A percentile compares a stretch with the other conserved stretches of the same genome.
Evolutionary conservation across 2,329 filamentous ascomycete species (phyloP).

Genomic region (Microdochium trichocladiopsis): DNA sequence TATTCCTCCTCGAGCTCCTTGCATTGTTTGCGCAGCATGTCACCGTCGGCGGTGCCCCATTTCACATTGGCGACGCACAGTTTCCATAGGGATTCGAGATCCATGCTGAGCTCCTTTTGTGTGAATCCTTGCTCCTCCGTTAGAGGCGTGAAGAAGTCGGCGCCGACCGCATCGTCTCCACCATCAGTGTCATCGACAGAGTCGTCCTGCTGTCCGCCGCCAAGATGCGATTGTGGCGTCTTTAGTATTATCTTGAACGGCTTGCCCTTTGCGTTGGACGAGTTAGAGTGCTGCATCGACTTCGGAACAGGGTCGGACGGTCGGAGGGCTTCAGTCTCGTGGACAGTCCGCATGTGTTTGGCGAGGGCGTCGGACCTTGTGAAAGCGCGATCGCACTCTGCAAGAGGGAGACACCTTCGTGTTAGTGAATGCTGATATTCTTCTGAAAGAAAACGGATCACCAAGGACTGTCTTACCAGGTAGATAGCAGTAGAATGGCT

Average conservation of each 20-base stretch:
- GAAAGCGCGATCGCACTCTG: constrained; percentile 96
- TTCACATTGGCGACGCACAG: constrained; percentile 65
- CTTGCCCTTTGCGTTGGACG: constrained; percentile 32
- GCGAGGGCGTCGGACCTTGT: constrained; percentile 92
- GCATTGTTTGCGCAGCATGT: constrained; percentile 57
- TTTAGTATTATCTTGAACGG: constrained; percentile 60
- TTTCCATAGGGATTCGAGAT: constrained; percentile 52
- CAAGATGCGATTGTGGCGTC: constrained; percentile 48
- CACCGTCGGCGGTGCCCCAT: constrained; percentile 64
- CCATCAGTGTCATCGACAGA: constrained; percentile 40
- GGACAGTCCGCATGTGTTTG: constrained; percentile 97
- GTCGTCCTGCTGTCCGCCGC: constrained; percentile 45
- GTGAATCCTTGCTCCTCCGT: constrained; percentile 57
- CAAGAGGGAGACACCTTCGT: neutral
- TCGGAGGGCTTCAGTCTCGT: constrained; percentile 91
- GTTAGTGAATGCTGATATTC: constrained; percentile 9
- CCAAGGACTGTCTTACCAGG: constrained; percentile 56
- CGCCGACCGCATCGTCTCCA: constrained; percentile 44
- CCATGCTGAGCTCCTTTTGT: constrained; percentile 54
- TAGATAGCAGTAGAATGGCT: constrained; percentile 93
- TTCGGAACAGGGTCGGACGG: constrained; percentile 70
- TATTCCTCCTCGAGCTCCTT: constrained; percentile 59
- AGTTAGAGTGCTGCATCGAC: constrained; percentile 43
- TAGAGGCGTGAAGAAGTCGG: constrained; percentile 50
- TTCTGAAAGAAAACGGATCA: neutral